phyloP scores from a whole-genome alignment of 2,329 filamentous ascomycete species.

The Meredithiella fracta region DNA sequence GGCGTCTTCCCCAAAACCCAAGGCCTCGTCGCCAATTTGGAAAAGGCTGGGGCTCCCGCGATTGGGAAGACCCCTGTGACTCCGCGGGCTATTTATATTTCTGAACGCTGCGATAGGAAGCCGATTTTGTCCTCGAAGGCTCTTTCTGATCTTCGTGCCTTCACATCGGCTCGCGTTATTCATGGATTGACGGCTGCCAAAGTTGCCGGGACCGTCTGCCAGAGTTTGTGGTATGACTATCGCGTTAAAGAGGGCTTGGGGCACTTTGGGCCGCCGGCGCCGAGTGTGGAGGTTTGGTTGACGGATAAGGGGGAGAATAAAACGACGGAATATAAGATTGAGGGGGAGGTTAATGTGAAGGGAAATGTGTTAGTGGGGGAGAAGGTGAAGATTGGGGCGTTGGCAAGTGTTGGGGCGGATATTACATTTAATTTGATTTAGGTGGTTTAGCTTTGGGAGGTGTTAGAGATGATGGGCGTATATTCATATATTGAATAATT shows the following conservation, averaged over 20 bases:
- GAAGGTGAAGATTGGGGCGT: constrained; percentile 45
- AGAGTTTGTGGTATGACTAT: constrained; percentile 82
- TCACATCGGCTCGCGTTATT: constrained; percentile 61
- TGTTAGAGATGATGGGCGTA: too few relatives aligned
- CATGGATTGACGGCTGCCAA: constrained; percentile 70
- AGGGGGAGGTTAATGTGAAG: constrained; percentile 31
- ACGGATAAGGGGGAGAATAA: constrained; percentile 43
- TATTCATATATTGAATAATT: too few relatives aligned
- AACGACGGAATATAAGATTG: constrained; percentile 44
- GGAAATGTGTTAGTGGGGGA: constrained; percentile 46
- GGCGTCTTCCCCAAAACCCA: constrained; percentile 56
- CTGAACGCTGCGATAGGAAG: constrained; percentile 54
- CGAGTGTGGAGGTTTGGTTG: constrained; percentile 62
- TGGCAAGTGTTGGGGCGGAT: constrained; percentile 52
- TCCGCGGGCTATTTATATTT: constrained; percentile 65
- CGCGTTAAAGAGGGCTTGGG: constrained; percentile 33
- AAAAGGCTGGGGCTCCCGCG: constrained; percentile 40
- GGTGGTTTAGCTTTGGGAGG: too few relatives aligned
- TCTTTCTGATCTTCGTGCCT: constrained; percentile 67
- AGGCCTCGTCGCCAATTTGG: constrained; percentile 20
- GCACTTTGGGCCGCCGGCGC: constrained; percentile 73
- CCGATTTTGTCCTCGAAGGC: constrained; percentile 48
- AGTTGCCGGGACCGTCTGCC: constrained; percentile 78
- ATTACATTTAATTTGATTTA: constrained; percentile 49
- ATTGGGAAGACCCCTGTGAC: constrained; percentile 50